Conservation (phyloP, 371 early-diverging fungal species). For the Mucor irregularis region DNA sequence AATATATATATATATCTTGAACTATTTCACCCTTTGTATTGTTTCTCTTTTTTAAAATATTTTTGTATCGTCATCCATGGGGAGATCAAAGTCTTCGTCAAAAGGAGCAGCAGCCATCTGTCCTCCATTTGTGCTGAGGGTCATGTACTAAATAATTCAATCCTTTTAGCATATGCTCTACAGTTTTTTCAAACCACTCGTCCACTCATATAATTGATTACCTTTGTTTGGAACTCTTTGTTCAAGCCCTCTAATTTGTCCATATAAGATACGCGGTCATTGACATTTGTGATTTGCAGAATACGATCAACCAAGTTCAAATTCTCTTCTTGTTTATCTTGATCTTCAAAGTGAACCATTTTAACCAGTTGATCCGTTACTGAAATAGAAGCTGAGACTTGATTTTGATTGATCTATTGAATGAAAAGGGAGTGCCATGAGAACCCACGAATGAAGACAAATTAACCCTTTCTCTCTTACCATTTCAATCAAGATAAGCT, state of each 20-base stretch:
- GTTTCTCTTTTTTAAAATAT: slow-evolving; percentile 12
- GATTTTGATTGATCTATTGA: slow-evolving; percentile 51
- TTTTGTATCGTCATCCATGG: slow-evolving; percentile 37
- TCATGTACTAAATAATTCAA: slow-evolving; percentile 35
- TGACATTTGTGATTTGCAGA: slow-evolving; percentile 39
- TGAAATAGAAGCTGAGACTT: slow-evolving; percentile 65
- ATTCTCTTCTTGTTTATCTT: slow-evolving; percentile 52
- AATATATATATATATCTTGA: not conserved
- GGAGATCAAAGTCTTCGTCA: slow-evolving; percentile 45
- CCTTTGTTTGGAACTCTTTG: slow-evolving; percentile 57
- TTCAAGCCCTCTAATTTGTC: slow-evolving; percentile 50
- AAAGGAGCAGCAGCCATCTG: slow-evolving; percentile 22
- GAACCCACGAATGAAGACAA: not conserved
- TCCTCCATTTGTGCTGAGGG: slow-evolving; percentile 31
- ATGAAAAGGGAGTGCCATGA: not conserved
- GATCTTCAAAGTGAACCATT: slow-evolving; percentile 72
- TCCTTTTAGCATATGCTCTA: not conserved
- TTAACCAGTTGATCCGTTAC: slow-evolving; percentile 36
- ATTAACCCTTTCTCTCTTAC: slow-evolving; percentile 21
- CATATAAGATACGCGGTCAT: slow-evolving; percentile 41
- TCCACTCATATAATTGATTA: slow-evolving; percentile 3
- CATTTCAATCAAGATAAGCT: slow-evolving; percentile 55
- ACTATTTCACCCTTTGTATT: not conserved
- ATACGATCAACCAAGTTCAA: slow-evolving; percentile 52
- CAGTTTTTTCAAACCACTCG: not conserved